phyloP scores from a whole-genome alignment of 495 filamentous ascomycete genomes.

The Xylaria intraflava region DNA sequence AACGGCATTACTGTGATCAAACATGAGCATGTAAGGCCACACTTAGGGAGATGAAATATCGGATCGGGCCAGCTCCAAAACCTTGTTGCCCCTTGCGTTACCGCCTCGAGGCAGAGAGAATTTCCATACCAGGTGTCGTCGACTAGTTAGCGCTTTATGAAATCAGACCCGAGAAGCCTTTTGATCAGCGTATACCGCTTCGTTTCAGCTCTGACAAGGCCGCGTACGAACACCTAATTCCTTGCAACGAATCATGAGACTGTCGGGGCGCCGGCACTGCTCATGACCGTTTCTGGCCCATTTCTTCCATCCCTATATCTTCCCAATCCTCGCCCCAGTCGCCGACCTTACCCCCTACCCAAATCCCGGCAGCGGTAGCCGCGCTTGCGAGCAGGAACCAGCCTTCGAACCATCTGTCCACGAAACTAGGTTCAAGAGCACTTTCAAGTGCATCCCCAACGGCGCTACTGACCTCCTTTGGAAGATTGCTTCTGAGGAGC shows the following conservation, averaged over 20 bases:
- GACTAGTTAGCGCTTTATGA: no score
- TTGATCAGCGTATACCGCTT: background rate
- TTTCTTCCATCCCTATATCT: slow-evolving; percentile 58
- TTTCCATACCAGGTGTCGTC: no score
- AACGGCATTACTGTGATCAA: no score
- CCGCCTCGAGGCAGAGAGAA: no score
- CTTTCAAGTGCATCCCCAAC: slow-evolving; percentile 66
- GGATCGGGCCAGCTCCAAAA: no score
- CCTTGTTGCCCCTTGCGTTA: no score
- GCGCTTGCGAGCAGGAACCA: slow-evolving; percentile 64
- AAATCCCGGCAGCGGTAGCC: slow-evolving; percentile 58
- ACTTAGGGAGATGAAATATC: no score
- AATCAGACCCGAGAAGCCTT: no score
- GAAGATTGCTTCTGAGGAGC: slow-evolving; percentile 65
- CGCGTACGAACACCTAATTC: slow-evolving; percentile 11
- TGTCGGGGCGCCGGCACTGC: background rate
- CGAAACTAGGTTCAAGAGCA: slow-evolving; percentile 60
- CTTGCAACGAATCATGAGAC: slow-evolving; percentile 7
- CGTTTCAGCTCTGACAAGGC: background rate
- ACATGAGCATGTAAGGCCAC: no score
- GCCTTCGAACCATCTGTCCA: slow-evolving; percentile 82
- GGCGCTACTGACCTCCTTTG: slow-evolving; percentile 60
- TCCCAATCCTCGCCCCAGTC: slow-evolving; percentile 54
- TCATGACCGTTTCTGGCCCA: slow-evolving; percentile 57
- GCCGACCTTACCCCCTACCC: slow-evolving; percentile 56